Base-by-base conservation (phyloP, 192 early-diverging fungal genomes). In the Linnemannia zychae region DNA sequence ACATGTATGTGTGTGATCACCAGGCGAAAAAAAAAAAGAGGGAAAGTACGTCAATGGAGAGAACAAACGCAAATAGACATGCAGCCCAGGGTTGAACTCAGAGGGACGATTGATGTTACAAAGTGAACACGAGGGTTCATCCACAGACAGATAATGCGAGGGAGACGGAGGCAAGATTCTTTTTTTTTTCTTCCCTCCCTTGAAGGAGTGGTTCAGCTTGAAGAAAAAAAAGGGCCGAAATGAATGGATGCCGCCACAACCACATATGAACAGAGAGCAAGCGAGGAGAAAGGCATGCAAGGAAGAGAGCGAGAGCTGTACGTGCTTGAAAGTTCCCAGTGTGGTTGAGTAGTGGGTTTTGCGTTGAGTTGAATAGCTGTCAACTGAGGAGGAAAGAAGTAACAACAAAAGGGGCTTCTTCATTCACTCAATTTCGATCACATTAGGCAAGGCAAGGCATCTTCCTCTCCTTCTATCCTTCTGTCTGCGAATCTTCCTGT, bases 261-360 rank as follows among this genome's bases (percentile, higher is more conserved):
- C 57, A 31, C 57, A 63, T 13, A 63, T 63, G 28, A 48, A 28
- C 4, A 48, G 24, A 46, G 20, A 38, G n/a, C n/a, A n/a, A n/a
- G n/a, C 44, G 24, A 18, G 47, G n/a, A 46, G n/a, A 46, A 16
- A 17, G 22, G n/a, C n/a, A n/a, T n/a, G n/a, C n/a, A n/a, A 12
- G 3, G 22, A 16, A 71, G 15, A 48, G 18, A 71, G 13, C 44
- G 28, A 9, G 9, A 46, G 12, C 11, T 31, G 24, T 46, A 34
- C 20, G 11, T 34, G 50, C 37, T 44, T 22, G 53, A 40, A 24
- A 65, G 24, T 72, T 20, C 37, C 34, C 38, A 78, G 68, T 67
- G 77, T 79, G 77, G 77, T 71, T 63, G 20, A 34, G 53, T 76
- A 28, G 40, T 40, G 70, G 46, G 47, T 22, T 24, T 67, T 52